Base-by-base conservation (phyloP, 108 stramenopile species). In the Nitzschia palea region DNA sequence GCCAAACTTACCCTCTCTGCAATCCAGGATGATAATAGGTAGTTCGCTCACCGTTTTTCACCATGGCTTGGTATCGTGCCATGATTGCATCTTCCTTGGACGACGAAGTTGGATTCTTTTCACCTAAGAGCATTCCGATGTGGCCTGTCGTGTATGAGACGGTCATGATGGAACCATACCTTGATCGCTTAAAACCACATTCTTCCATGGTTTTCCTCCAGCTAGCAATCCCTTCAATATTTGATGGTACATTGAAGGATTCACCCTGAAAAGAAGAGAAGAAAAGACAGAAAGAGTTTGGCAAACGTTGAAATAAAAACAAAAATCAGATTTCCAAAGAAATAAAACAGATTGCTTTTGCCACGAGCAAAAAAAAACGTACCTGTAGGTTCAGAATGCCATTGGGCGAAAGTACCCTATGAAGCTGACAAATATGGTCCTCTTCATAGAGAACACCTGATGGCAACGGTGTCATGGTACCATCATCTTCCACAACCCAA, bases 1-100 rank as follows among this genome's bases (percentile, higher is more conserved):
- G 23, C 5, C 18, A 45, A n/a, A 56, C 67, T 29, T 58, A 68
- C 71, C 73, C 62, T 56, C 45, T 56, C 45, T 91, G 90, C 50
- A 91, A 76, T 35, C 62, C 68, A 44, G 90, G 90, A 74, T 88
- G 87, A 73, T 91, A 91, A 53, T 91, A 91, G 52, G 70, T 73
- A 10, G 90, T 91, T 33, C 65, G 43, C 15, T 68, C 60, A 15
- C 62, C 68, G 47, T 71, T 44, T 42, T 61, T 34, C 1, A 80
- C 71, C 34, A 92, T 86, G 10, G 48, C 28, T 10, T 60, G 23
- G 59, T 71, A 79, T n/a, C 78, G 71, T 55, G 27, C 60, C 48
- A 29, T 25, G 15, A 74, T 37, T 1, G 53, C 28, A 4, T 55
- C 33, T 29, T 48, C 9, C 14, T 53, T 61, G 1, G 65, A 52